A percentile compares a stretch with the other conserved stretches of the same genome.
These are phyloP conservation scores for Groenewaldozyma auringiensis DNA, from an alignment of 1,139 yeast species.

Conservation along the genomic window DNA sequence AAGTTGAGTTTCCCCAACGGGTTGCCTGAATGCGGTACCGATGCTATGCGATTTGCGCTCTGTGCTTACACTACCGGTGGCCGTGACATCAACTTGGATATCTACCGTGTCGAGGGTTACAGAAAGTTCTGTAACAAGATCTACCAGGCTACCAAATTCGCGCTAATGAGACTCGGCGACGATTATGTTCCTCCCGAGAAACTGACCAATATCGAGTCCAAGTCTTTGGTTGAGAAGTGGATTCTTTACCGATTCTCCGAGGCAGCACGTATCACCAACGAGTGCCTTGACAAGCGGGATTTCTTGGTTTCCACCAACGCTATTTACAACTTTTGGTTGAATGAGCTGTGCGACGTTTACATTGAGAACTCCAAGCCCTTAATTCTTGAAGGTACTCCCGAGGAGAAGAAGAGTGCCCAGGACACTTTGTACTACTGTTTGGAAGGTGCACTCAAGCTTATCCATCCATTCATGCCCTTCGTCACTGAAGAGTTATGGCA, in stretches of 20 bases:
- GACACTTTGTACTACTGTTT: constrained; percentile 89
- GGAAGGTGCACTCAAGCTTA: constrained; percentile 84
- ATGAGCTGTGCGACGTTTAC: constrained; percentile 93
- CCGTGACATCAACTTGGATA: constrained; percentile 93
- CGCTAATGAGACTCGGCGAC: constrained; percentile 82
- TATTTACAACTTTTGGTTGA: constrained; percentile 87
- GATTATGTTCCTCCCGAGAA: constrained; percentile 75
- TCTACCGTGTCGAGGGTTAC: constrained; percentile 96
- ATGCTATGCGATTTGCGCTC: constrained; percentile 93
- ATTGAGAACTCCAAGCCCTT: constrained; percentile 93
- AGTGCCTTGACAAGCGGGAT: constrained; percentile 72
- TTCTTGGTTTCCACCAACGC: constrained; percentile 83
- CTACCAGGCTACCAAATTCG: constrained; percentile 97
- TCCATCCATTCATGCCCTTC: constrained; percentile 98
- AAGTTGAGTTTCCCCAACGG: constrained; percentile 88
- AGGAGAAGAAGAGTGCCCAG: constrained; percentile 80
- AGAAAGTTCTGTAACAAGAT: constrained; percentile 99
- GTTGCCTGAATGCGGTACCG: constrained; percentile 99
- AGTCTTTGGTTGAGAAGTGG: constrained; percentile 94
- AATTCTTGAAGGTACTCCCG: constrained; percentile 83
- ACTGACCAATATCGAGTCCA: constrained; percentile 60
- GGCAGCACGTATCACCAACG: constrained; percentile 59
- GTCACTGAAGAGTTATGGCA: constrained; percentile 98
- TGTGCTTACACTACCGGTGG: constrained; percentile 99
- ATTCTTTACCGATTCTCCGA: constrained; percentile 76